Evolutionary conservation across 495 filamentous ascomycete genomes (phyloP).

Genomic region (Collariella sp.): DNA sequence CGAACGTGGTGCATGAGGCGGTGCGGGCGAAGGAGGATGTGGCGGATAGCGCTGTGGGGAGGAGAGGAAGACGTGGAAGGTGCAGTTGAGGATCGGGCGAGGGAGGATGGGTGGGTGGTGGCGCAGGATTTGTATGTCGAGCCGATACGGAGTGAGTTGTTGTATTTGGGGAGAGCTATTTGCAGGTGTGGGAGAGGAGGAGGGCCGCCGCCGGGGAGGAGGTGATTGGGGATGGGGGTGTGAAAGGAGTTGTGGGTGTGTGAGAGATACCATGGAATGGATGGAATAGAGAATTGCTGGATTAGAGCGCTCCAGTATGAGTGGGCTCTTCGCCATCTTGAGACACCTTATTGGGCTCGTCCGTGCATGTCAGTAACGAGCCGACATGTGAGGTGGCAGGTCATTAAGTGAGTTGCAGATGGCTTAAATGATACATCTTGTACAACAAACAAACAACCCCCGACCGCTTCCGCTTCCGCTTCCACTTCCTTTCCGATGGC

Average conservation of each 20-base stretch:
- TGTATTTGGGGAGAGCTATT: slow-evolving; percentile 87
- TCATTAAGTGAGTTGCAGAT: too few species aligned
- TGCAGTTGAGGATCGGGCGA: slow-evolving; percentile 54
- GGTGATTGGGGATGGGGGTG: not conserved
- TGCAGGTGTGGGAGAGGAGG: slow-evolving; percentile 95
- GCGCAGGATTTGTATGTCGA: slow-evolving; percentile 94
- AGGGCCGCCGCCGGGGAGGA: slow-evolving; percentile 34
- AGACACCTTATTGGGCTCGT: too few species aligned
- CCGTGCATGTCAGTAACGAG: too few species aligned
- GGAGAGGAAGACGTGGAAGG: slow-evolving; percentile 76
- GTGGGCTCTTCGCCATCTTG: too few species aligned
- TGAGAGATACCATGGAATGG: not conserved
- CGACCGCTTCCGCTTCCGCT: not conserved
- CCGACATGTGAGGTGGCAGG: too few species aligned
- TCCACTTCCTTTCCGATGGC: not conserved
- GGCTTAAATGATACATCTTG: too few species aligned
- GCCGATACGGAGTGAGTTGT: slow-evolving; percentile 68
- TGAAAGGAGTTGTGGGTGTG: not conserved
- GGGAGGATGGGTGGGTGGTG: slow-evolving; percentile 79
- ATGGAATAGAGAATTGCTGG: too few species aligned
- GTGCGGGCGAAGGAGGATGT: slow-evolving; percentile 65
- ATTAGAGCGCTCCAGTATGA: too few species aligned
- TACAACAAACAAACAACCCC: too few species aligned
- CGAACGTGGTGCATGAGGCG: slow-evolving; percentile 90
- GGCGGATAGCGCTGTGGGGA: slow-evolving; percentile 61